Base-by-base conservation (phyloP, 1,139 yeast species). In the Kodamaea anthophila region DNA sequence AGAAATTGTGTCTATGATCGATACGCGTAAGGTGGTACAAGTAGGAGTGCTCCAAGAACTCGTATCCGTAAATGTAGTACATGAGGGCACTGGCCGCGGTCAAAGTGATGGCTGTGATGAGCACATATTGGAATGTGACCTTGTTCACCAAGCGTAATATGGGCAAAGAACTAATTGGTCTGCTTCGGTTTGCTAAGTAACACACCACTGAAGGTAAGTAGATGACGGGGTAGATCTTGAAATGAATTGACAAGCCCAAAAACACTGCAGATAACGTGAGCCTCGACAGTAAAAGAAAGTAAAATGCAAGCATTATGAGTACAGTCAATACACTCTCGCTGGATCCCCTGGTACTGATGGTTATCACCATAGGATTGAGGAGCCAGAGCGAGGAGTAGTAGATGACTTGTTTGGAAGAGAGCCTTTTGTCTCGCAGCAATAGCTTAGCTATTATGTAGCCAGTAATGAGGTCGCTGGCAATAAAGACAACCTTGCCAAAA, bases 1-100 rank as follows among this genome's bases (percentile, higher is more conserved):
- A 85, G 48, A 91, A 91, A 54, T 91, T 91, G 56, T 91, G 98
- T 31, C 98, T 75, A 53, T 91, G 98, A 51, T 91, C 98, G 9
- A 86, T 57, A 37, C 98, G 66, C 4, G 74, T 65, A 29, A 91
- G 58, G 52, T 91, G 98, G 51, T 91, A 91, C 9, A 86, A 49
- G 51, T 85, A 87, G 0, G 96, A 71, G 43, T 88, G 80, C 29
- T 74, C 65, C n/a, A 91, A 41, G 50, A 81, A 91, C 40, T 84
- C 91, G 35, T 60, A 53, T 3, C 95, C 96, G 49, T 86, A 87
- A 5, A 70, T 40, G 3, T 39, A 26, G 55, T 75, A 85, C 94
- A 86, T 84, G 27, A 65, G 32, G 2, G 52, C 59, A 3, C 80
- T 76, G 18, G 79, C 54, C 0, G 46, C 41, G 0, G 53, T 21